Conservation (phyloP, 1,284 basidiomycete genomes). For the Rhodotorula sp. region DNA sequence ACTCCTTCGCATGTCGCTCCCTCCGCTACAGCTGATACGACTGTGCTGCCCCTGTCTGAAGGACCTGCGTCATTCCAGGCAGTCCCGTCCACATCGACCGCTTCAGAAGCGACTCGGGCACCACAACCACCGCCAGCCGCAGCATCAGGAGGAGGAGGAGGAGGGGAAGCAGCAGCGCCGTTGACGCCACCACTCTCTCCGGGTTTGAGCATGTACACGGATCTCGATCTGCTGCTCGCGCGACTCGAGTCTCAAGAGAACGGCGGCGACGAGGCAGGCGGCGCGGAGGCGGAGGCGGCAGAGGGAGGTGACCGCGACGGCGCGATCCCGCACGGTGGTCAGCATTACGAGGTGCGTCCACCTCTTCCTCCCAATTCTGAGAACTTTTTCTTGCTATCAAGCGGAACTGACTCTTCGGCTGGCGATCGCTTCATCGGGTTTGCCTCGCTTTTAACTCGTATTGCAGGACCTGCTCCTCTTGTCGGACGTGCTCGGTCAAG, state of each 20-base stretch:
- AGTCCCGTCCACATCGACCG: no score
- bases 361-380: no score
- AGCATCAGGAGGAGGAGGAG: no score
- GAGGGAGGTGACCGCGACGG: background rate
- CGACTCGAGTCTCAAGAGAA: slow-evolving; percentile 25
- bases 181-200: background rate
- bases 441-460: background rate
- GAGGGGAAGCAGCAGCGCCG: background rate
- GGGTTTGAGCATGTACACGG: slow-evolving; percentile 34
- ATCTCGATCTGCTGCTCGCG: slow-evolving; percentile 37
- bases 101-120: no score
- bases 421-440: background rate
- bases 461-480: slow-evolving; percentile 38
- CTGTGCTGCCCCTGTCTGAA: no score
- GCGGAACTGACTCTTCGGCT: no score
- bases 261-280: background rate
- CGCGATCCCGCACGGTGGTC: background rate
- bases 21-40: no score
- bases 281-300: background rate
- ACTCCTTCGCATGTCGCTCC: background rate
- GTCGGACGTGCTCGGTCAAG: slow-evolving; percentile 41
- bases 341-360: slow-evolving; percentile 32
- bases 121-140: no score
- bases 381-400: no score
- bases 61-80: no score